Evolutionary conservation across 2,329 filamentous ascomycete genomes (phyloP), one percentile per base, ranked within the genome.

Genomic region (Fusarium nygamai): DNA sequence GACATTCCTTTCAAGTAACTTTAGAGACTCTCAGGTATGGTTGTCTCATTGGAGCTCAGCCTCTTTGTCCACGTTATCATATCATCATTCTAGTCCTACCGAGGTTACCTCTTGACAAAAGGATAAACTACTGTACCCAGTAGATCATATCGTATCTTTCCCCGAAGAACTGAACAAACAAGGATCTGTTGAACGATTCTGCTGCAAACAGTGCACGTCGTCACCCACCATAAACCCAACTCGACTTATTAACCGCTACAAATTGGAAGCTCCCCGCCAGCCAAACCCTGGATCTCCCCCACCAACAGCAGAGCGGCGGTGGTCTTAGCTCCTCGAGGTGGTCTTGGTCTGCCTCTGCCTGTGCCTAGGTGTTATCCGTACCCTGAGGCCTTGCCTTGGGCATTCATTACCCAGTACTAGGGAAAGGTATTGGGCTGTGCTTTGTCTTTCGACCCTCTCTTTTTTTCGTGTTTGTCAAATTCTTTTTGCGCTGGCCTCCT

Each of bases 401-500:
- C 72, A 62, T 69, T 65, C 48, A 64, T 67, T 29, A 22, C 46
- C 46, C 20, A 48, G 24, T 29, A 66, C 67, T 41, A 59, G n/a
- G 17, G n/a, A 53, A 53, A 34, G n/a, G 47, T 57, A 67, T 75
- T 68, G 59, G 73, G 73, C 65, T 68, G 59, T 70, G 73, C 65
- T 64, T 68, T 48, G 59, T 70, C 51, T 53, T 61, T 65, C 31
- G 60, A 57, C 71, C 61, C 47, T 64, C 61, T 70, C 50, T 53
- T 53, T 53, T 61, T 57, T 50, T 50, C 17, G 48, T 53, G 39
- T 48, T 58, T 58, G 22, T 50, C 61, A 60, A n/a, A 71, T 56
- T 20, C 48, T 39, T 53, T 39, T 44, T 39, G 29, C 41, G 48
- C 39, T 16, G 31, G 38, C 34, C 29, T 31, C 38, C 38, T 51